Base-by-base conservation (phyloP, 2,329 filamentous ascomycete species). In the Myriosclerotinia curreyana region DNA sequence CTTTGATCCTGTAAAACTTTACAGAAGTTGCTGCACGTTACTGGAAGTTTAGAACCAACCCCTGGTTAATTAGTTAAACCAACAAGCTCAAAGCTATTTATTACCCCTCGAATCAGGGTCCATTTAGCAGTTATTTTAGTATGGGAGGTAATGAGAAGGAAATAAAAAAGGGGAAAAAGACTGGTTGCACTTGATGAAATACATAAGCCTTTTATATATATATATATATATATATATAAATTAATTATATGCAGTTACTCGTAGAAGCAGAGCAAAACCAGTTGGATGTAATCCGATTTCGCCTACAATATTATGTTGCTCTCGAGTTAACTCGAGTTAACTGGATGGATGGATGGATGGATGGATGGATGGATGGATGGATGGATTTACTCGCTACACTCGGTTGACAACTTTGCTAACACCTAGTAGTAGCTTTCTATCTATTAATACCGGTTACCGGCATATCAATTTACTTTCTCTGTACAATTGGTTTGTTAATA, bases 101-200 rank as follows among this genome's bases (percentile, higher is more conserved):
- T 49, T 62, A 62, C 60, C 60, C 60, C 60, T 62, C 60, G 60
- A 62, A 62, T 62, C 51, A 56, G 60, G 60, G 60, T 49, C 60
- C 51, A 62, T 62, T 31, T 22, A 48, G 42, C 17, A 59, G 44
- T 60, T 28, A 55, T 48, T 36, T 40, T 28, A 49, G 40, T 55
- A 25, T 22, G 31, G 31, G 60, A 62, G 49, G 31, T 42, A 20
- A 8, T 36, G 28, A 46, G 28, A 46, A 62, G 51, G 22, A 62
- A 28, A 46, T 14, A n/a, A 49, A 56, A 51, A 46, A 49, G 28
- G 50, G 50, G 51, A 48, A 61, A 25, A 20, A 52, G 5, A 50
- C 14, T 42, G 14, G 15, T 15, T 17, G 42, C n/a, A 42, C 53
- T 42, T 15, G 25, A 48, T 36, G 42, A 34, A 48, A 38, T 55